Evolutionary conservation across 2,329 filamentous ascomycete genomes (phyloP).

Genomic region (Sclerotinia borealis): DNA sequence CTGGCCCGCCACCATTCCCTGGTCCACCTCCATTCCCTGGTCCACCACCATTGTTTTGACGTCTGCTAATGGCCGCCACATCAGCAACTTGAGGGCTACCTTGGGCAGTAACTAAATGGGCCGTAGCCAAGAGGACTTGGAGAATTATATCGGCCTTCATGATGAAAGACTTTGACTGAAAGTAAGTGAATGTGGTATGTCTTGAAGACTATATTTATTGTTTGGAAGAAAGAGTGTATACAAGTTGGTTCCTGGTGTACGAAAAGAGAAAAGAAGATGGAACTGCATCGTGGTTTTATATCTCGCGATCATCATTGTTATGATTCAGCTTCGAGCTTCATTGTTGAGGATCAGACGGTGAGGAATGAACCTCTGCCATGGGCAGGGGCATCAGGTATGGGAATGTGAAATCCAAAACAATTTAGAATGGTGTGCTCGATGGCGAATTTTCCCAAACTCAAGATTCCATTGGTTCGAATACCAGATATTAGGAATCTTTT

Average conservation of each 20-base stretch:
- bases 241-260: conserved; percentile 6
- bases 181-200: conserved; percentile 3
- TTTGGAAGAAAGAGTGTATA: conserved; percentile 10
- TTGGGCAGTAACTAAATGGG: background rate
- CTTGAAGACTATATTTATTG: conserved; percentile 5
- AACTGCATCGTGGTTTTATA: background rate
- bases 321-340: background rate
- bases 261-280: background rate
- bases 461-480: background rate
- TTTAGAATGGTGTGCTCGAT: background rate
- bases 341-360: background rate
- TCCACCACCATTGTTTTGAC: background rate
- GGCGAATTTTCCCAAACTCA: background rate
- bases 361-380: background rate
- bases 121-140: background rate
- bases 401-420: background rate
- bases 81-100: no score
- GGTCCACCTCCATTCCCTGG: background rate
- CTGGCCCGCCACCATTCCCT: background rate
- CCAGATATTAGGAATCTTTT: background rate
- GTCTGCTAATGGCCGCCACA: no score
- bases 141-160: background rate
- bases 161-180: conserved; percentile 1
- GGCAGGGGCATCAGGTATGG: background rate
- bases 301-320: background rate